Percentiles rank a stretch among this genome's conserved stretches.
These are phyloP conservation scores for Lumnitzera littorea DNA, from an alignment of 345 rosid genomes.

Conservation along the genomic window DNA sequence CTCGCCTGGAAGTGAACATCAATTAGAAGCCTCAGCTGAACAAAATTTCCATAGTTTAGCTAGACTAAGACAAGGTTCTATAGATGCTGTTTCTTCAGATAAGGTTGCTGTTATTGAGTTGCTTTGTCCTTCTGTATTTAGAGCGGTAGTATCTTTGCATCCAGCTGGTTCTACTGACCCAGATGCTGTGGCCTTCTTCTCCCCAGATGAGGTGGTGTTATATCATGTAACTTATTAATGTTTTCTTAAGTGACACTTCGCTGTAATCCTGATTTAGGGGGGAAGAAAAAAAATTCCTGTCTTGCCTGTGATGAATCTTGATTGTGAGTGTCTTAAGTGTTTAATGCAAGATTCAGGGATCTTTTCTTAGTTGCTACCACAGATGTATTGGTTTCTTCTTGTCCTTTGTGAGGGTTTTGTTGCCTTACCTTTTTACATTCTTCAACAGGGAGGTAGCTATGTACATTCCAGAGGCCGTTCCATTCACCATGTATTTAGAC, in stretches of 20 bases:
- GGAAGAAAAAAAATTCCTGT: background rate
- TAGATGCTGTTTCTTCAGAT: slow-evolving; percentile 31
- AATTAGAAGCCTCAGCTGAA: slow-evolving; percentile 44
- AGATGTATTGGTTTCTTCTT: background rate
- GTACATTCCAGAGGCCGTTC: slow-evolving; percentile 76
- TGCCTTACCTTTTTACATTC: slow-evolving; percentile 10
- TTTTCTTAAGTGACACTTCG: background rate
- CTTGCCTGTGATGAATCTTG: background rate
- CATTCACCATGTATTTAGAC: slow-evolving; percentile 56
- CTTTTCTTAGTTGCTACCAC: too few relatives aligned
- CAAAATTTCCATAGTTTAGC: slow-evolving; percentile 45
- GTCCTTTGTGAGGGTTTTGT: background rate
- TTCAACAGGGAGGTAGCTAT: slow-evolving; percentile 75
- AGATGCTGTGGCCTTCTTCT: slow-evolving; percentile 92
- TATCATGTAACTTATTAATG: background rate
- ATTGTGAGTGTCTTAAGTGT: too few relatives aligned
- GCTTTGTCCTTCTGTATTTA: slow-evolving; percentile 61
- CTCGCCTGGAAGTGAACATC: slow-evolving; percentile 49
- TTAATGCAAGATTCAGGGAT: background rate
- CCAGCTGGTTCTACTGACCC: slow-evolving; percentile 91
- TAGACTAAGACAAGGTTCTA: slow-evolving; percentile 47
- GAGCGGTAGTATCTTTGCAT: slow-evolving; percentile 78
- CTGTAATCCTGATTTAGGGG: background rate
- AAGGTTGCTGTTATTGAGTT: slow-evolving; percentile 71
- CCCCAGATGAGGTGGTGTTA: slow-evolving; percentile 81